Conservation (phyloP, 257 asterid genomes). For the Penstemon barbatus region DNA sequence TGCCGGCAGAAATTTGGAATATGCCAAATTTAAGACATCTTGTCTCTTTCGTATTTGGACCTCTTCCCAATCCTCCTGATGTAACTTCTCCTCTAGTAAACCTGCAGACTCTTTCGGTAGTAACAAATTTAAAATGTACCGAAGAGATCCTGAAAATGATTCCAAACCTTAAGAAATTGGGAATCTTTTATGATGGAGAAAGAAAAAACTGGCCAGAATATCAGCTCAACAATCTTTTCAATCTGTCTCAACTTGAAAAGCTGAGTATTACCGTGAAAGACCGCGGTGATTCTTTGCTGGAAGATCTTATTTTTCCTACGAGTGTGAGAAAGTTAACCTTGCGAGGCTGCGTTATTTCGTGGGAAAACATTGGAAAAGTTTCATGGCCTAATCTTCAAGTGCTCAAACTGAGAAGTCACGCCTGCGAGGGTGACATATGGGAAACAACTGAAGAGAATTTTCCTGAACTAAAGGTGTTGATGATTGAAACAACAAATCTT, state of each 20-base stretch:
- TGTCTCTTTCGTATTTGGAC: too few species aligned
- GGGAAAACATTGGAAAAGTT: not conserved
- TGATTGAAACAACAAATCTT: not conserved
- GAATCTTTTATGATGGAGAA: not conserved
- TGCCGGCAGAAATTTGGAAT: not conserved
- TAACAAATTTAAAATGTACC: not conserved
- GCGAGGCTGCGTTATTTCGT: not conserved
- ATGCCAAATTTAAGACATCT: constrained; percentile 11
- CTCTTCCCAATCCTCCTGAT: not conserved
- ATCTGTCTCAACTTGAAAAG: constrained; percentile 1
- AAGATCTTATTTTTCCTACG: not conserved
- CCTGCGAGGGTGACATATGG: constrained; percentile 15
- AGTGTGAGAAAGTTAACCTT: not conserved
- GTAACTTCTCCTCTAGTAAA: not conserved
- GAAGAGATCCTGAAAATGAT: not conserved
- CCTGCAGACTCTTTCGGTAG: not conserved
- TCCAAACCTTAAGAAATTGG: constrained; percentile 6
- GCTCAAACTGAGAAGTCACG: constrained; percentile 10
- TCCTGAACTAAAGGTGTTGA: not conserved
- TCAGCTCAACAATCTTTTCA: not conserved
- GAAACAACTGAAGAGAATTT: constrained; percentile 24
- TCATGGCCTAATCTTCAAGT: constrained; percentile 3
- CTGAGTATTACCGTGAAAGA: not conserved
- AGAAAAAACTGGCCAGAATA: not conserved
- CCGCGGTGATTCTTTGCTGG: not conserved